Conservation (phyloP, 176 grass and related monocot genomes). For the Stipa capillata region DNA sequence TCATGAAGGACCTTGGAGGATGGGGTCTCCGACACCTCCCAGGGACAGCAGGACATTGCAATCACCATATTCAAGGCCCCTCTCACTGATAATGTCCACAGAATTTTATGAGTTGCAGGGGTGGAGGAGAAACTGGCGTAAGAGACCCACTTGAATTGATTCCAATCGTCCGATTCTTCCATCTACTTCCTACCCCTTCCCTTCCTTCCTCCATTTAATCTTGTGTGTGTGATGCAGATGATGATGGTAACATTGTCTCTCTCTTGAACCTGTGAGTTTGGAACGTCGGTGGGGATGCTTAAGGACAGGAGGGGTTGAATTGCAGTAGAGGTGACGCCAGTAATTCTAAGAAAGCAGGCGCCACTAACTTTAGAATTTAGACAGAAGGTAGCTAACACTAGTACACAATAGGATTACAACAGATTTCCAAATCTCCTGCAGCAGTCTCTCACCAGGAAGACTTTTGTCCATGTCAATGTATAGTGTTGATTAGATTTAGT, state of each 20-base stretch:
- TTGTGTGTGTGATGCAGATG: not conserved
- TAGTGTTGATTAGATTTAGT: not conserved
- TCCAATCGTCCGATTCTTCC: not conserved
- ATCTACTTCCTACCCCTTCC: not conserved
- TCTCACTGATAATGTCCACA: not conserved
- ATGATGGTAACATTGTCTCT: not conserved
- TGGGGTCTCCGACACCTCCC: not conserved
- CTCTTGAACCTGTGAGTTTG: not conserved
- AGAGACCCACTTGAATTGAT: not conserved
- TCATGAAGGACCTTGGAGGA: not conserved
- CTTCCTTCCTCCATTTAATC: not conserved
- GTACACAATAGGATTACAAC: not conserved
- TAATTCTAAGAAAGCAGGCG: not conserved
- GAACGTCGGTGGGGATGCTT: constrained; percentile 19
- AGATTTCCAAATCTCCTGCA: not conserved
- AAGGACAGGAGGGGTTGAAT: too few species aligned
- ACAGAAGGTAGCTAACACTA: not conserved
- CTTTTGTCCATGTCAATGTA: not conserved
- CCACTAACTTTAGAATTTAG: not conserved
- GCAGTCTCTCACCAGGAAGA: not conserved
- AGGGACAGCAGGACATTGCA: not conserved
- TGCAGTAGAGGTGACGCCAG: not conserved
- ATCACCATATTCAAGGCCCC: not conserved
- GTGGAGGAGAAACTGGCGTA: not conserved
- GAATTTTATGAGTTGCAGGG: not conserved